A percentile compares a stretch with the other conserved stretches of the same genome.
These are phyloP conservation scores for Leccinum aurantiacum DNA, from an alignment of 768 basidiomycete genomes.

Conservation along the genomic window DNA sequence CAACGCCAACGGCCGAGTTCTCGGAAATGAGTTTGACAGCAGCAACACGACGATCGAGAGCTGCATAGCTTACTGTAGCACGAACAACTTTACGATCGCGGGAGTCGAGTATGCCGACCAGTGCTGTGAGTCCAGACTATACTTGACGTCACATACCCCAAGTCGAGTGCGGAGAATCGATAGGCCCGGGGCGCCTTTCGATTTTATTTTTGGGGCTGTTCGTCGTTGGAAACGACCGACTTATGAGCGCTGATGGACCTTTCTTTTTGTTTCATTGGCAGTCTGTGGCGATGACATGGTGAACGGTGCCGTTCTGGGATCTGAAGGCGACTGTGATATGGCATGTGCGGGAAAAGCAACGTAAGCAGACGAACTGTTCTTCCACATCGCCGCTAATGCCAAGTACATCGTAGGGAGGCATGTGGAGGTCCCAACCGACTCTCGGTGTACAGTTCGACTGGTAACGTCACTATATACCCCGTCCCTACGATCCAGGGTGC, in stretches of 20 bases:
- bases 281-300: slow-evolving; percentile 72
- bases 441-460: slow-evolving; percentile 62
- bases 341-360: slow-evolving; percentile 66
- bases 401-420: slow-evolving; percentile 44
- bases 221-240: background rate
- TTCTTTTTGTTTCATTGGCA: slow-evolving; percentile 24
- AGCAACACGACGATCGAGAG: slow-evolving; percentile 52
- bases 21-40: slow-evolving; percentile 42
- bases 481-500: slow-evolving; percentile 58
- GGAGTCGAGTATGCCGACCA: slow-evolving; percentile 63
- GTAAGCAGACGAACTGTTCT: slow-evolving; percentile 39
- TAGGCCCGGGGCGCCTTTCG: background rate
- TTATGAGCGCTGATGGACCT: slow-evolving; percentile 5
- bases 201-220: background rate
- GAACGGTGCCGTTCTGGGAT: slow-evolving; percentile 53
- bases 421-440: slow-evolving; percentile 76
- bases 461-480: slow-evolving; percentile 51
- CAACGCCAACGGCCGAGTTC: slow-evolving; percentile 61
- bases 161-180: too few relatives aligned
- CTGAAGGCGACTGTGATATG: slow-evolving; percentile 64
- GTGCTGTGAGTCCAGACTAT: slow-evolving; percentile 41
- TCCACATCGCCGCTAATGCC: background rate
- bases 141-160: background rate
- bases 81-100: slow-evolving; percentile 61
- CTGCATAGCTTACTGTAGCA: slow-evolving; percentile 60